Base-by-base conservation (phyloP, 176 grass and related monocot genomes). In the Miscanthus lutarioriparius region DNA sequence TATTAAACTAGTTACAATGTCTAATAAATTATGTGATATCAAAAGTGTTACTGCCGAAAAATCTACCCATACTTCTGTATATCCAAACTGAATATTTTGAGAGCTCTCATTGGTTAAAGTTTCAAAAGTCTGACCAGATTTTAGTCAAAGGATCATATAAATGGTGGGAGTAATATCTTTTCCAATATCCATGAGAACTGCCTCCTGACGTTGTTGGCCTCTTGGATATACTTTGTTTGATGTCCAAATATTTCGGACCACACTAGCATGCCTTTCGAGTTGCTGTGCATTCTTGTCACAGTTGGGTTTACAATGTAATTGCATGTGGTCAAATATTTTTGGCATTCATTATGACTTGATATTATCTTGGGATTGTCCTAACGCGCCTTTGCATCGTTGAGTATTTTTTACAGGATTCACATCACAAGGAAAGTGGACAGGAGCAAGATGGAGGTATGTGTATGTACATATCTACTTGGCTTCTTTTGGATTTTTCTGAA, bases 391-490 rank as follows among this genome's bases (percentile, higher is more conserved):
- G 32, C 63, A 67, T 83, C 4, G 10, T 77, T 73, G 56, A 27
- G n/a, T 78, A 64, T 79, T 78, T 11, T 82, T 79, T 68, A 43
- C 70, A 92, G 85, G 85, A 90, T 84, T 93, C 89, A 9, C 89
- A 85, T 27, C 87, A 90, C 41, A 92, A 95, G 87, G 89, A 68
- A 88, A 93, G 89, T 72, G 90, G 88, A 75, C 84, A 86, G 62
- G 95, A 97, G 86, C 86, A 81, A 70, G 84, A 90, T 78, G 92
- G 88, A 83, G 95, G 95, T 94, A 88, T 54, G 72, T 53, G 41
- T 83, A 25, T 53, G 17, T 16, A 82, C 59, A 90, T 74, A 17
- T 77, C 12, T 80, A 12, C 84, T 33, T 1, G 32, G 40, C 25
- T 58, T 74, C 39, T 75, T 85, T 82, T 84, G 33, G 44, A 68